Evolutionary conservation across 2,329 filamentous ascomycete genomes (phyloP).

Genomic region (Cladosporium cucumerinum): DNA sequence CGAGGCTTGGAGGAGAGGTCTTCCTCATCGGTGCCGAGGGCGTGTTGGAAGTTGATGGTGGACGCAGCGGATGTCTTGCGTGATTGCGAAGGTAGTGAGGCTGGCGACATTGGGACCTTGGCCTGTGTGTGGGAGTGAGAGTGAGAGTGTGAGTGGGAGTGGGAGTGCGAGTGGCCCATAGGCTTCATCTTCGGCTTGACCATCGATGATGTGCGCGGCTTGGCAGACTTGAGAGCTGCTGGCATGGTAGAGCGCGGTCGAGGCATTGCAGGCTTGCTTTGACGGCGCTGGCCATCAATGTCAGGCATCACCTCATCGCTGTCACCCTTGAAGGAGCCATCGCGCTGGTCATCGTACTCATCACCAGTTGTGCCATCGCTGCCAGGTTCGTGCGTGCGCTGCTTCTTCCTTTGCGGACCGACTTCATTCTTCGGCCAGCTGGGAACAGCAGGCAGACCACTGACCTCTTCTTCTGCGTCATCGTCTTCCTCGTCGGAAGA

Average conservation of each 20-base stretch:
- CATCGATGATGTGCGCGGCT: slow-evolving; percentile 43
- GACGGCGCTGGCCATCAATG: slow-evolving; percentile 32
- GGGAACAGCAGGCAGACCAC: slow-evolving; percentile 37
- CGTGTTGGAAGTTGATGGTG: slow-evolving; percentile 58
- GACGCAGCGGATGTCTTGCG: slow-evolving; percentile 69
- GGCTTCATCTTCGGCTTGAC: slow-evolving; percentile 53
- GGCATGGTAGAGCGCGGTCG: slow-evolving; percentile 34
- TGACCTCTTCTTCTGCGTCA: slow-evolving; percentile 78
- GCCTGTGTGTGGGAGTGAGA: slow-evolving; percentile 20
- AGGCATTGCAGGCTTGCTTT: slow-evolving; percentile 43
- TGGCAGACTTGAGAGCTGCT: slow-evolving; percentile 39
- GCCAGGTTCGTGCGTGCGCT: slow-evolving; percentile 44
- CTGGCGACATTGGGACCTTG: slow-evolving; percentile 51
- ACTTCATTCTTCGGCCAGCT: slow-evolving; percentile 27
- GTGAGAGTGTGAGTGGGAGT: slow-evolving; percentile 15
- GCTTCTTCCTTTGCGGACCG: slow-evolving; percentile 36
- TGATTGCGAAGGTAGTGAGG: slow-evolving; percentile 64
- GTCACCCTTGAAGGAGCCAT: slow-evolving; percentile 54
- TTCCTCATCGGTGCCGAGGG: slow-evolving; percentile 68
- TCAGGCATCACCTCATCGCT: slow-evolving; percentile 42
- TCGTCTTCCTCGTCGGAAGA: slow-evolving; percentile 68
- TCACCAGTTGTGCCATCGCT: slow-evolving; percentile 62
- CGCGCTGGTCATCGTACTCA: slow-evolving; percentile 52
- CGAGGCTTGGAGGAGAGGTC: slow-evolving; percentile 93
- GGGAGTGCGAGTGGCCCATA: slow-evolving; percentile 1